Percentiles rank a stretch among this genome's conserved stretches.
Conservation (phyloP, 768 basidiomycete genomes). For the Suillus lakei region DNA sequence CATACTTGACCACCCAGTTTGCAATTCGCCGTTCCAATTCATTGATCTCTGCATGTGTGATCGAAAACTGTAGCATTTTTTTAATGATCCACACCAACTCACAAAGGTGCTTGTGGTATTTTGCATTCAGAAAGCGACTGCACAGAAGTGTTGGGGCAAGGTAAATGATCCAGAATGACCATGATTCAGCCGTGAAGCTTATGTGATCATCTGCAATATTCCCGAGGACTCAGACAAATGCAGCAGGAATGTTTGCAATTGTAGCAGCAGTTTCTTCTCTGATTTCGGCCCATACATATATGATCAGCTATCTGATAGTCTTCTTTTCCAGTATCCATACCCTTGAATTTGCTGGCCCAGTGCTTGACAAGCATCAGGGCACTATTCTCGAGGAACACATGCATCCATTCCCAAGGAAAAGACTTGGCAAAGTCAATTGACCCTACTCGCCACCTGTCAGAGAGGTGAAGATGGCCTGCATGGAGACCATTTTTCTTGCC, state of each 20-base stretch:
- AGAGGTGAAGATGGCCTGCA: neutral
- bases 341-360: slow-evolving; percentile 49
- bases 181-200: slow-evolving; percentile 21
- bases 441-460: slow-evolving; percentile 32
- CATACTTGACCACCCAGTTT: slow-evolving; percentile 14
- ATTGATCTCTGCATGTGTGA: slow-evolving; percentile 1
- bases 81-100: slow-evolving; percentile 15
- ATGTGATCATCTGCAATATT: slow-evolving; percentile 35
- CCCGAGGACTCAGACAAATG: slow-evolving; percentile 32
- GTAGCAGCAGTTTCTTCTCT: slow-evolving; percentile 34
- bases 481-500: slow-evolving; percentile 37
- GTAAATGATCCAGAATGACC: slow-evolving; percentile 25
- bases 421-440: slow-evolving; percentile 43
- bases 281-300: slow-evolving; percentile 51
- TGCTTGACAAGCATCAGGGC: slow-evolving; percentile 43
- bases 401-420: slow-evolving; percentile 56
- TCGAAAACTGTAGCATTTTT: slow-evolving; percentile 6
- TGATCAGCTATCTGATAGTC: slow-evolving; percentile 30
- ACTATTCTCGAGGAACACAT: slow-evolving; percentile 51
- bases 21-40: neutral
- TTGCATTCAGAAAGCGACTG: slow-evolving; percentile 8
- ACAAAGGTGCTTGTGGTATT: slow-evolving; percentile 20
- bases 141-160: slow-evolving; percentile 23
- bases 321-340: slow-evolving; percentile 34
- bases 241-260: slow-evolving; percentile 30